Conservation (phyloP, 805 yeast genomes). For the Metschnikowia continentalis region DNA sequence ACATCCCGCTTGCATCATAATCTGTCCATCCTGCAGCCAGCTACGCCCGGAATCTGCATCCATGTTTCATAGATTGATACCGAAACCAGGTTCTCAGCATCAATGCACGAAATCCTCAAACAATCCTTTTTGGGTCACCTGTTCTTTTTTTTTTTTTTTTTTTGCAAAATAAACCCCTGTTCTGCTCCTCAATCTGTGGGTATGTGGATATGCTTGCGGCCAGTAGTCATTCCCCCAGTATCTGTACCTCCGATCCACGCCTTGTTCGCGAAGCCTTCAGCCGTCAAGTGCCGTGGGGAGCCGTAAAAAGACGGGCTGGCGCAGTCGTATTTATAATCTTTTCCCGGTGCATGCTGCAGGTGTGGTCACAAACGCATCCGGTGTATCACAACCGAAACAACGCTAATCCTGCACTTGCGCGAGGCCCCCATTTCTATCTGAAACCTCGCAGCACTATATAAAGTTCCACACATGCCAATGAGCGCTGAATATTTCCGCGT, state of each 20-base stretch:
- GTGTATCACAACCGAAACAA: slow-evolving; percentile 1
- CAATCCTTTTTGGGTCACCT: background rate
- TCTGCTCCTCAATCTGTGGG: too few relatives aligned
- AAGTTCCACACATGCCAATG: slow-evolving; percentile 1
- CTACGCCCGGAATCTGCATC: background rate
- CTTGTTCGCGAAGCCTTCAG: background rate
- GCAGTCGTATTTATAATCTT: background rate
- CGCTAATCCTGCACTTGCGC: background rate
- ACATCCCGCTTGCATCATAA: background rate
- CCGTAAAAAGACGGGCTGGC: background rate
- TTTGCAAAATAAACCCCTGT: too few relatives aligned
- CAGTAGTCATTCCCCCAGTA: background rate
- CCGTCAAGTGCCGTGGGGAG: background rate
- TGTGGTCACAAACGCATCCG: slow-evolving; percentile 1
- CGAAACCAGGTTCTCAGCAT: background rate
- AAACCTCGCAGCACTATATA: slow-evolving; percentile 4
- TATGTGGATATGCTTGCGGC: too few relatives aligned
- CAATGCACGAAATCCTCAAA: background rate
- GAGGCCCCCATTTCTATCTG: slow-evolving; percentile 1
- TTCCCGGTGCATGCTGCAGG: background rate
- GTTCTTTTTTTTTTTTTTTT: too few relatives aligned
- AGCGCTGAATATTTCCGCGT: slow-evolving; percentile 2
- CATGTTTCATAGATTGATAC: background rate
- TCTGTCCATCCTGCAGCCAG: background rate
- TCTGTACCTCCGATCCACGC: background rate